A percentile compares a stretch with the other conserved stretches of the same genome.
Evolutionary conservation across 805 yeast species (phyloP).

Genomic region (Zygosaccharomyces rouxii): DNA sequence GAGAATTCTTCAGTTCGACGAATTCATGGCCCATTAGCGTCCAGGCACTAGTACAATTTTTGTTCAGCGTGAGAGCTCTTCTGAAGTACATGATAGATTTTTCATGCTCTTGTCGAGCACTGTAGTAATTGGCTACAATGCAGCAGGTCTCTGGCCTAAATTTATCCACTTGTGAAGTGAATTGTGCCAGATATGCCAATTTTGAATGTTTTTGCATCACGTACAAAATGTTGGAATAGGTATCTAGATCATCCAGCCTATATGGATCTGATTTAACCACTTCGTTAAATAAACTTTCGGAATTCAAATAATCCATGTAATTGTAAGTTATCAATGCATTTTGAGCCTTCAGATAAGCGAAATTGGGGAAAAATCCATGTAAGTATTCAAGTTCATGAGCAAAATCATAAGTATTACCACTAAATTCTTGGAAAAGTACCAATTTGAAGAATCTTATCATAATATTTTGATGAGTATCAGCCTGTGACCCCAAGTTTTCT

Average conservation of each 20-base stretch:
- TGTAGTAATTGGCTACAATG: constrained; percentile 87
- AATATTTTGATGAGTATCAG: constrained; percentile 18
- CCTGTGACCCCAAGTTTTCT: constrained; percentile 17
- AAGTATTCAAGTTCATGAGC: constrained; percentile 48
- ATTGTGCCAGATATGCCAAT: constrained; percentile 80
- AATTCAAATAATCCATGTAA: constrained; percentile 75
- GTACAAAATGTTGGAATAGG: constrained; percentile 89
- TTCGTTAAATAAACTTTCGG: constrained; percentile 75
- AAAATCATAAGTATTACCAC: constrained; percentile 57
- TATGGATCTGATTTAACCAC: constrained; percentile 73
- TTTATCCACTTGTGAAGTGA: constrained; percentile 74
- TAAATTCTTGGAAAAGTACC: constrained; percentile 70
- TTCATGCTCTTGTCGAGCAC: constrained; percentile 89
- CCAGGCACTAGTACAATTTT: constrained; percentile 87
- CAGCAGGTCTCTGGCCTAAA: constrained; percentile 94
- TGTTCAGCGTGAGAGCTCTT: constrained; percentile 77
- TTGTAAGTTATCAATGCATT: constrained; percentile 79
- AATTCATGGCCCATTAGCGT: constrained; percentile 98
- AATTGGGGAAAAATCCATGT: constrained; percentile 58
- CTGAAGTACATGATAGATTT: constrained; percentile 90
- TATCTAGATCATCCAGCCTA: constrained; percentile 84
- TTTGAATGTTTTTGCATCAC: constrained; percentile 89
- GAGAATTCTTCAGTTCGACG: constrained; percentile 91
- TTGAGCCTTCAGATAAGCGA: constrained; percentile 72
- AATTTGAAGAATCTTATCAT: constrained; percentile 60